These are phyloP conservation scores for Botrytis deweyae DNA, from an alignment of 2,329 filamentous ascomycete genomes.

Conservation along the genomic window DNA sequence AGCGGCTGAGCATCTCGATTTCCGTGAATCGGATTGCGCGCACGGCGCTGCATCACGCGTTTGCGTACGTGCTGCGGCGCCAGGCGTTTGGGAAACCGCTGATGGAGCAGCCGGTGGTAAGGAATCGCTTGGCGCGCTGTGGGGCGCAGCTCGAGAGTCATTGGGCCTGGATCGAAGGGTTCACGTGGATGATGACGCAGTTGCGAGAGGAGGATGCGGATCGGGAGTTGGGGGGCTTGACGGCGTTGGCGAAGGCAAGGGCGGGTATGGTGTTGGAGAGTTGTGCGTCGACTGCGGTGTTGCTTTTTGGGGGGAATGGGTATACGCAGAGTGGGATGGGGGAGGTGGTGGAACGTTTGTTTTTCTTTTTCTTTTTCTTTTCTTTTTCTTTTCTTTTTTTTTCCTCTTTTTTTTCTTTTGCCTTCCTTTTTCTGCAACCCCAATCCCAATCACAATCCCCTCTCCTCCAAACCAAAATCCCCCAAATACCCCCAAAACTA, in stretches of 20 bases:
- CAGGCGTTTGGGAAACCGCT: not conserved
- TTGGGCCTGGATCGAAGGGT: conserved; percentile 71
- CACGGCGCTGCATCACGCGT: not conserved
- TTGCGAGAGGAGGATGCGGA: conserved; percentile 60
- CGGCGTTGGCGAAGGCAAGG: conserved; percentile 71
- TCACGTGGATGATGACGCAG: conserved; percentile 65
- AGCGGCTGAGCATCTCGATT: not conserved
- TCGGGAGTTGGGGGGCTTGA: conserved; percentile 66
- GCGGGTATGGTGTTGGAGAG: conserved; percentile 70
- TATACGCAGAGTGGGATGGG: conserved; percentile 69
- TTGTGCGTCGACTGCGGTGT: conserved; percentile 65
- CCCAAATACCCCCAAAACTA: not conserved
- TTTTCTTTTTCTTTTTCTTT: conserved; percentile 31
- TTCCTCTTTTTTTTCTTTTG: not conserved
- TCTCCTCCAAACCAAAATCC: no score
- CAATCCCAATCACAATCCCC: no score
- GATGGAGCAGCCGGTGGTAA: not conserved
- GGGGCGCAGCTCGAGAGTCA: conserved; percentile 61
- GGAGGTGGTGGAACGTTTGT: conserved; percentile 67
- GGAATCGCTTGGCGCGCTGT: not conserved
- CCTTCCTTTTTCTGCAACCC: no score
- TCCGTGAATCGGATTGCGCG: not conserved
- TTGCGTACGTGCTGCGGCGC: not conserved
- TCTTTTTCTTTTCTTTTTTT: not conserved
- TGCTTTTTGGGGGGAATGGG: conserved; percentile 73